These are phyloP conservation scores for Teratosphaeria nubilosa DNA, from an alignment of 2,329 filamentous ascomycete species.

Conservation along the genomic window DNA sequence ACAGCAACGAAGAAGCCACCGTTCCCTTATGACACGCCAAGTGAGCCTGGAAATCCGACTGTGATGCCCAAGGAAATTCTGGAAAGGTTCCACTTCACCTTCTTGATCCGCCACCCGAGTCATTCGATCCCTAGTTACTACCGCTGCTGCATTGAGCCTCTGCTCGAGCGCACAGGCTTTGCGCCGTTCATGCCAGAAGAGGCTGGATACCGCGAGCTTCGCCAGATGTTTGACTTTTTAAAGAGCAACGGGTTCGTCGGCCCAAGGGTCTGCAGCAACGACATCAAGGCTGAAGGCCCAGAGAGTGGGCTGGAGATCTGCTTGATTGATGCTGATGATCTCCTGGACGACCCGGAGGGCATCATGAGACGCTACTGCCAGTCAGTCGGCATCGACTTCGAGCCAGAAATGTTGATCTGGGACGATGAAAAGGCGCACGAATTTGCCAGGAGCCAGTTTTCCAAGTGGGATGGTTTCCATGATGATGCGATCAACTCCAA, in stretches of 20 bases:
- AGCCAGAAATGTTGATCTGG: constrained; percentile 74
- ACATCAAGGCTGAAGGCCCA: constrained; percentile 16
- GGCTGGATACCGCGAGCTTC: constrained; percentile 82
- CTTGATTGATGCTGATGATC: constrained; percentile 85
- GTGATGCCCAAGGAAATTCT: constrained; percentile 67
- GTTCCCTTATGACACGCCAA: constrained; percentile 48
- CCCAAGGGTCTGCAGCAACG: constrained; percentile 48
- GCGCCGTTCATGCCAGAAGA: constrained; percentile 77
- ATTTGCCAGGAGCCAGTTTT: constrained; percentile 65
- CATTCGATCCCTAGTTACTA: constrained; percentile 87
- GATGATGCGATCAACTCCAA: constrained; percentile 83
- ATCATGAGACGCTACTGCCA: constrained; percentile 73
- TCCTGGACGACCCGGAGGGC: constrained; percentile 72
- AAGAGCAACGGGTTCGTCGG: constrained; percentile 59
- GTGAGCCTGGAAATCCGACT: constrained; percentile 69
- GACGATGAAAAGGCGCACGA: constrained; percentile 60
- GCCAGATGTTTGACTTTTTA: constrained; percentile 78
- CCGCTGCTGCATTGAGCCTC: constrained; percentile 83
- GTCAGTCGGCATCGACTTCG: constrained; percentile 67
- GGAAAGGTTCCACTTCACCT: constrained; percentile 81
- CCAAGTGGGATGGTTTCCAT: constrained; percentile 96
- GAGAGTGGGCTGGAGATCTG: constrained; percentile 48
- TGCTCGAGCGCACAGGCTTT: constrained; percentile 75
- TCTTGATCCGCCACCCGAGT: constrained; percentile 92
- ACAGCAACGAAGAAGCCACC: constrained; percentile 27